These are phyloP conservation scores for Exophiala bonariae DNA, from an alignment of 2,329 filamentous ascomycete genomes.

Conservation along the genomic window DNA sequence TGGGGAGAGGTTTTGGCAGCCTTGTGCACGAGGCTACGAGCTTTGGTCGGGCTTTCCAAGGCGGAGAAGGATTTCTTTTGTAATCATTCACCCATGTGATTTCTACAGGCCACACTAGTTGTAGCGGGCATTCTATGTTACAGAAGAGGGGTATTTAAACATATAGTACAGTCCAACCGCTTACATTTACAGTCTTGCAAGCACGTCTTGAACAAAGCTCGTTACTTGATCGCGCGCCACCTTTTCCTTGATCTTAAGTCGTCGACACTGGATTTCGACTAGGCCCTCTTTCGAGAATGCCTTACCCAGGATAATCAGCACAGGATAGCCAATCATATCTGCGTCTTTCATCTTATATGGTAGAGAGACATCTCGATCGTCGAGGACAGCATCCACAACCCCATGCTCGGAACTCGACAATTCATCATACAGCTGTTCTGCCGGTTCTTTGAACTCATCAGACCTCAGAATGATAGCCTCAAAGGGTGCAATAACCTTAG, in stretches of 20 bases:
- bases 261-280: conserved; percentile 77
- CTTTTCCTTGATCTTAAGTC: conserved; percentile 61
- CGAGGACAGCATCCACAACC: conserved; percentile 66
- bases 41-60: too few species aligned
- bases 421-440: conserved; percentile 63
- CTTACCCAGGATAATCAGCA: conserved; percentile 76
- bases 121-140: too few species aligned
- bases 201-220: conserved; percentile 46
- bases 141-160: conserved; percentile 11
- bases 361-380: conserved; percentile 69
- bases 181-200: conserved; percentile 51
- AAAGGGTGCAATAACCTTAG: conserved; percentile 80
- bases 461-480: conserved; percentile 67
- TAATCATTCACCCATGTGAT: too few species aligned
- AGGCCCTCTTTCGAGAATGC: conserved; percentile 59
- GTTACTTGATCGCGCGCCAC: conserved; percentile 55
- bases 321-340: conserved; percentile 82
- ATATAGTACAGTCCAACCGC: conserved; percentile 6
- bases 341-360: conserved; percentile 90
- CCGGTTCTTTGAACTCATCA: conserved; percentile 43
- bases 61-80: too few species aligned
- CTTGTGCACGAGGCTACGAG: conserved; percentile 14
- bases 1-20: conserved; percentile 1
- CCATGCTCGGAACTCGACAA: conserved; percentile 39
- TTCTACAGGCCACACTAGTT: too few species aligned